Base-by-base conservation (phyloP, 805 yeast species). In the Suhomyces kilbournensis region DNA sequence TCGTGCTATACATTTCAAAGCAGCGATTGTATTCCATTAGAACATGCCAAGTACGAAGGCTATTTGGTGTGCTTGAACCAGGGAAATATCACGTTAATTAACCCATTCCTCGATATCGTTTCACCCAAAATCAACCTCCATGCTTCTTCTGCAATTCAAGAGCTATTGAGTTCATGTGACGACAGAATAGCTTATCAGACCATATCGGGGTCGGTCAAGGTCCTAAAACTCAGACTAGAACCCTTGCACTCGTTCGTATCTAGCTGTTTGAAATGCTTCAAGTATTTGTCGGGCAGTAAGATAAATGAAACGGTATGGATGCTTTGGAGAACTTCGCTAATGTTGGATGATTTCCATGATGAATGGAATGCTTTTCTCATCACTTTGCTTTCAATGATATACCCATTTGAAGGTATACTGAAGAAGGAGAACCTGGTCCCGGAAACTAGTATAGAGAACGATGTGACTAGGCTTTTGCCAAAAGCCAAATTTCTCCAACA, bases 361-460 rank as follows among this genome's bases (percentile, higher is more conserved):
- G 90, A 86, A 30, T 85, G 91, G 90, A 74, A 74, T 14, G 79
- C 87, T 0, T 81, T 81, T 56, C 72, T 81, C 0, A 70, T 78
- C 2, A 76, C 86, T 0, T 58, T 85, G 2, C 62, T 85, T 9
- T 71, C 85, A 0, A 63, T 81, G 1, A 57, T 80, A 0, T 66
- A 79, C n/a, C 86, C 87, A 0, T 74, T 77, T 49, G 68, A 64
- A 44, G 66, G 65, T 20, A 23, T 17, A 14, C 25, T 23, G 17
- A 42, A 23, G 3, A 42, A 42, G 10, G 42, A 38, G 23, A 38
- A 17, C 14, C 39, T 40, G 28, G 17, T 22, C 12, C 25, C 38
- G 2, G 49, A 49, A 0, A 35, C 48, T 3, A 40, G 48, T 2
- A 23, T 19, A 9, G 42, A 17, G 14, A 74, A 75, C 53, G 65